phyloP scores from a whole-genome alignment of 1,284 basidiomycete species.

The Tylopilus sp. region DNA sequence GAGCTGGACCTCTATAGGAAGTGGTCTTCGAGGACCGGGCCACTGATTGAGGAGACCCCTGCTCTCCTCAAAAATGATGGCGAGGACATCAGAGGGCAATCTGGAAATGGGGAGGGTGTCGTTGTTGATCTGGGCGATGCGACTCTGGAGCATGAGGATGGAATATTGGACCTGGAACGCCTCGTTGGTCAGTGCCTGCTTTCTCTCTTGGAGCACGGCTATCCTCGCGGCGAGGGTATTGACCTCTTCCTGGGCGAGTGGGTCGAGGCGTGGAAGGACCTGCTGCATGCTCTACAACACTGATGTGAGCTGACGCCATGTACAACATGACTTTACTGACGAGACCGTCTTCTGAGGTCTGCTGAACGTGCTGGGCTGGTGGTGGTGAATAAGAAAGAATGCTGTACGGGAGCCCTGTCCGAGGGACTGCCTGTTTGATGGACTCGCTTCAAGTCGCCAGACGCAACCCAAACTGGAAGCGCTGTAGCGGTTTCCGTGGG shows the following conservation, averaged over 20 bases:
- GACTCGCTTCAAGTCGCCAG: neutral
- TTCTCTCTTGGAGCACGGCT: conserved; percentile 23
- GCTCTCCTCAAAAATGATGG: conserved; percentile 35
- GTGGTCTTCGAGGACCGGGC: conserved; percentile 30
- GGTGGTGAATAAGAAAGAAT: neutral
- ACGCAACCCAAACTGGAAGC: conserved; percentile 11
- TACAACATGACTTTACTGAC: conserved; percentile 23
- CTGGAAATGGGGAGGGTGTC: conserved; percentile 32
- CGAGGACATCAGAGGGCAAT: conserved; percentile 34
- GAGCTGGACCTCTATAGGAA: conserved; percentile 35
- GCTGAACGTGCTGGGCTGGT: neutral
- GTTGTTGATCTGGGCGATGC: conserved; percentile 34
- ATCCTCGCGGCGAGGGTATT: conserved; percentile 24
- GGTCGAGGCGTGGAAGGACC: conserved; percentile 14
- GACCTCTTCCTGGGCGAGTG: conserved; percentile 29
- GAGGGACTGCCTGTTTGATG: neutral
- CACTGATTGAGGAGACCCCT: conserved; percentile 31
- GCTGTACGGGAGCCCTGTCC: too few species aligned
- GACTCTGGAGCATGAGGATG: conserved; percentile 33
- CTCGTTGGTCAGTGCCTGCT: conserved; percentile 24
- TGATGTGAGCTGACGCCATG: conserved; percentile 21
- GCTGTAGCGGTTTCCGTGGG: conserved; percentile 10
- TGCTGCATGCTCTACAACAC: conserved; percentile 25
- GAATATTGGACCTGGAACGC: conserved; percentile 30
- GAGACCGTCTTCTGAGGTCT: conserved; percentile 21